These are phyloP conservation scores for Pleurotus giganteus DNA, from an alignment of 768 basidiomycete species.

Conservation along the genomic window DNA sequence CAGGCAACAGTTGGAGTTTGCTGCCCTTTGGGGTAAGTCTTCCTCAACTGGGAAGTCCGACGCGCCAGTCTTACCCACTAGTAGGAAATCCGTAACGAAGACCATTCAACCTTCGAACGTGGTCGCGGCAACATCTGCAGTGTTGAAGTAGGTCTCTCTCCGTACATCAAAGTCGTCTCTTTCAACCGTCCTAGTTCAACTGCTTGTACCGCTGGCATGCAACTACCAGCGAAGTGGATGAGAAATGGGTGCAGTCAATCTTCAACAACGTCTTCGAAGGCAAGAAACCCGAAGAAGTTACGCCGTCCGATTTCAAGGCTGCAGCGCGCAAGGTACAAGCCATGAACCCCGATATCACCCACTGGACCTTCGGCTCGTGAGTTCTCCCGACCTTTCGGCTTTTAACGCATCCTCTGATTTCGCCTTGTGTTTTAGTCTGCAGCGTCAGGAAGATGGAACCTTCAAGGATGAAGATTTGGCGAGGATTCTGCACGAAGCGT, in stretches of 20 bases:
- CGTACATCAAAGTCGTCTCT: background rate
- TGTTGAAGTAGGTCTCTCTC: constrained; percentile 55
- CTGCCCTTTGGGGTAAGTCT: constrained; percentile 65
- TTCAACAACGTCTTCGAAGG: constrained; percentile 54
- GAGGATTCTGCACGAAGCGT: constrained; percentile 65
- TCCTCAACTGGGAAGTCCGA: background rate
- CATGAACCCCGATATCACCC: constrained; percentile 41
- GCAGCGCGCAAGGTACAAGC: constrained; percentile 37
- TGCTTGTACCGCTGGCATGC: constrained; percentile 85
- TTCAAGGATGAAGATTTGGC: constrained; percentile 78
- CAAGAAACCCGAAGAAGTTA: constrained; percentile 46
- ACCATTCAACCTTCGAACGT: constrained; percentile 70
- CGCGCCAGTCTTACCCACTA: background rate
- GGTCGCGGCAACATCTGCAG: constrained; percentile 82
- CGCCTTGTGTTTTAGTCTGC: constrained; percentile 40
- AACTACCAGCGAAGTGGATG: constrained; percentile 70
- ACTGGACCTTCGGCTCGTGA: constrained; percentile 71
- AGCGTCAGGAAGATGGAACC: constrained; percentile 54
- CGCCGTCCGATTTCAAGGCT: constrained; percentile 48
- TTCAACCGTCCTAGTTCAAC: constrained; percentile 57
- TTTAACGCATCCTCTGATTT: background rate
- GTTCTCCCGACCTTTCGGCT: constrained; percentile 14
- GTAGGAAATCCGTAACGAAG: constrained; percentile 63
- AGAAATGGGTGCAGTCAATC: constrained; percentile 58
- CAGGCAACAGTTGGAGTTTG: constrained; percentile 76